Conservation (phyloP, 139 green algal species). For the Coccomyxa sp. region DNA sequence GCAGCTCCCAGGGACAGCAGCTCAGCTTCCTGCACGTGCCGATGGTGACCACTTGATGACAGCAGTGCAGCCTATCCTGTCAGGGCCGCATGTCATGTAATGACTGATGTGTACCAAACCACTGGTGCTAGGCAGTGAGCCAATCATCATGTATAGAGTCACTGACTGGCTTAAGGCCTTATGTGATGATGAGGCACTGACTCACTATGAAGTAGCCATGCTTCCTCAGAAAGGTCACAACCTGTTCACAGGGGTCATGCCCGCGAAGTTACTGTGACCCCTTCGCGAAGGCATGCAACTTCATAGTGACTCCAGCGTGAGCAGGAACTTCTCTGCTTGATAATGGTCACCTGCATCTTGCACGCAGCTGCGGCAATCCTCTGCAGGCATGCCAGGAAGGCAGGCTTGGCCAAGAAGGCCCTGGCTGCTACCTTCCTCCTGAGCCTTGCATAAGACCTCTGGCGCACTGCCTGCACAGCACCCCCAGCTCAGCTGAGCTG, state of each 20-base stretch:
- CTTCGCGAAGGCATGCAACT: not conserved
- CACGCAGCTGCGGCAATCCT: slow-evolving; percentile 40
- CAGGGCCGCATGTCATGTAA: not conserved
- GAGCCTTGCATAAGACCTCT: slow-evolving; percentile 57
- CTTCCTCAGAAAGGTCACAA: not conserved
- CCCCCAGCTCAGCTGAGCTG: too few species aligned
- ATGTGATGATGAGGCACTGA: too few species aligned
- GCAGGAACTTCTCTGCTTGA: not conserved
- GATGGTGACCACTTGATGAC: too few species aligned
- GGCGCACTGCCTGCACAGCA: slow-evolving; percentile 45
- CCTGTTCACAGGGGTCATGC: slow-evolving; percentile 34
- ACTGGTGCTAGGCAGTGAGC: not conserved
- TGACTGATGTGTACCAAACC: not conserved
- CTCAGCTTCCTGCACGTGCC: not conserved
- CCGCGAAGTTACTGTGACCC: not conserved
- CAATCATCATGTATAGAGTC: not conserved
- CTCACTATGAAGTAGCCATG: too few species aligned
- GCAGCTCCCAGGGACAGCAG: not conserved
- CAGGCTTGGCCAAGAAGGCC: slow-evolving; percentile 72
- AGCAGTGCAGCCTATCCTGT: not conserved
- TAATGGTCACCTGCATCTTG: not conserved
- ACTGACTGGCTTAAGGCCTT: too few species aligned
- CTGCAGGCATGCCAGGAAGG: slow-evolving; percentile 52
- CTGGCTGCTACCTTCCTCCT: slow-evolving; percentile 35
- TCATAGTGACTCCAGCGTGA: too few species aligned